These are phyloP conservation scores for Coriaria nepalensis DNA, from an alignment of 306 rosid genomes.

Conservation along the genomic window DNA sequence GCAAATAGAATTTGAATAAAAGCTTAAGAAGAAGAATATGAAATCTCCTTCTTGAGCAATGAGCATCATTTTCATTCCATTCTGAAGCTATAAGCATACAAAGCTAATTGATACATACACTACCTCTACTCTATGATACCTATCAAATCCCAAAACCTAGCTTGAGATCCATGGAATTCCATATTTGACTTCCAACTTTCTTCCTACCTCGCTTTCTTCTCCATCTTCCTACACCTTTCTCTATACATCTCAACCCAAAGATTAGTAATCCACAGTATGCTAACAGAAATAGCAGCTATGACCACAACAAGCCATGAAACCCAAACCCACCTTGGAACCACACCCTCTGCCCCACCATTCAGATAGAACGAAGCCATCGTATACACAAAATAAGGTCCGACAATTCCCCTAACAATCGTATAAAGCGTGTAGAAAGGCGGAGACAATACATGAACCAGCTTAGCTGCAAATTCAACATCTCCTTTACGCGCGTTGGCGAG, in stretches of 20 bases:
- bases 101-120: too few species aligned
- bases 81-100: too few species aligned
- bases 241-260: constrained; percentile 57
- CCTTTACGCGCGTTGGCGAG: constrained; percentile 35
- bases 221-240: constrained; percentile 31
- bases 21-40: too few species aligned
- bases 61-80: too few species aligned
- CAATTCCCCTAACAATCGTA: constrained; percentile 45
- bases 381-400: constrained; percentile 61
- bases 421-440: constrained; percentile 53
- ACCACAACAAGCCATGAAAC: constrained; percentile 72
- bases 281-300: constrained; percentile 50
- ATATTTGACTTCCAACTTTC: background rate
- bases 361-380: constrained; percentile 38
- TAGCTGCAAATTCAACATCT: constrained; percentile 40
- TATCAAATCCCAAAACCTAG: too few species aligned
- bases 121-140: too few species aligned
- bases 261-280: constrained; percentile 69
- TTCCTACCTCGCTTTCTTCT: constrained; percentile 36
- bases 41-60: too few species aligned
- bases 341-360: constrained; percentile 37
- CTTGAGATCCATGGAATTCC: background rate
- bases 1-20: too few species aligned
- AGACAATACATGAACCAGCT: constrained; percentile 32
- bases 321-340: constrained; percentile 77